Evolutionary conservation across 768 basidiomycete species (phyloP).

Genomic region (Auricularia cornea): DNA sequence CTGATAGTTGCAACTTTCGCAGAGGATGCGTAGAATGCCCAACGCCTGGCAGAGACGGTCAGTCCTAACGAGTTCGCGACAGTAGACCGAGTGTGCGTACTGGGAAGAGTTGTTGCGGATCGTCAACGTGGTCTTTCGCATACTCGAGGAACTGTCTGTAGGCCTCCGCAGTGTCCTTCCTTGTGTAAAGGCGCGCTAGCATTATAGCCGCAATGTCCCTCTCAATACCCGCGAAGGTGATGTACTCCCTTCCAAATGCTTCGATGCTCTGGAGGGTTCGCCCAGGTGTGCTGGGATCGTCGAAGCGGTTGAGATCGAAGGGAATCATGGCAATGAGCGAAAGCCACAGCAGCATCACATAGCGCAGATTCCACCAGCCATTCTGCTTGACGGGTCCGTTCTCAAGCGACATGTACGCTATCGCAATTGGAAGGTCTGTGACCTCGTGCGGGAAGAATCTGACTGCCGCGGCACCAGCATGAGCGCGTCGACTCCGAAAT

Average conservation of each 20-base stretch:
- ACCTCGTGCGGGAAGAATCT: conserved; percentile 93
- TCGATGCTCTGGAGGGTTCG: conserved; percentile 54
- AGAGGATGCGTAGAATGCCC: conserved; percentile 60
- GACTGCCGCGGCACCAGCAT: conserved; percentile 55
- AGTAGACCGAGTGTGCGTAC: no score
- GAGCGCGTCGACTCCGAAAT: neutral
- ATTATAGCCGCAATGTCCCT: conserved; percentile 74
- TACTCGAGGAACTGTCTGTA: conserved; percentile 48
- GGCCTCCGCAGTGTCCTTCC: conserved; percentile 48
- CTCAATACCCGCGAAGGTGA: conserved; percentile 70
- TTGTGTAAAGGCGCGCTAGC: conserved; percentile 73
- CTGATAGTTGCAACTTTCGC: conserved; percentile 60
- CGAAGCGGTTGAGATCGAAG: conserved; percentile 83
- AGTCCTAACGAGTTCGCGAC: no score
- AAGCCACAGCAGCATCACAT: conserved; percentile 85
- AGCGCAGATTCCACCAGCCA: conserved; percentile 71
- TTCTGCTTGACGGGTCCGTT: conserved; percentile 32
- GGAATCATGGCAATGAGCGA: conserved; percentile 90
- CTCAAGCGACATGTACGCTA: conserved; percentile 51
- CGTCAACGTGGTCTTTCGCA: conserved; percentile 32
- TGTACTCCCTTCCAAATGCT: conserved; percentile 43
- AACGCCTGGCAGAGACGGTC: conserved; percentile 39
- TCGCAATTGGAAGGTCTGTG: conserved; percentile 65
- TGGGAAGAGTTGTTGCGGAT: conserved; percentile 37
- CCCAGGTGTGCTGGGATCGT: conserved; percentile 45